Conservation (phyloP, 208 protist species). For the Trypanosoma melophagium region DNA sequence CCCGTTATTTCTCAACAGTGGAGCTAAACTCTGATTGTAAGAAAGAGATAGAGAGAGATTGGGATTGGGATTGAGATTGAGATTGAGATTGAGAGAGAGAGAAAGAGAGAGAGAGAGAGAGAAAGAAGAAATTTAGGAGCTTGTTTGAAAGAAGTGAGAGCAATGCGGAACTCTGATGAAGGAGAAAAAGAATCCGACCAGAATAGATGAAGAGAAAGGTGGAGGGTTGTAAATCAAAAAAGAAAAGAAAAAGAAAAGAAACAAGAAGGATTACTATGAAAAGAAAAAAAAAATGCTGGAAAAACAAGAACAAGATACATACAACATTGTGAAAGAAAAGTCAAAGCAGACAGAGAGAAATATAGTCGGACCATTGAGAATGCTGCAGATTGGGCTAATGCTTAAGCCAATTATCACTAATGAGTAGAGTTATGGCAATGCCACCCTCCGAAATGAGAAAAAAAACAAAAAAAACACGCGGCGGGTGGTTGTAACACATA, state of each 20-base stretch:
- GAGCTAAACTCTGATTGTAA: slow-evolving; percentile 21
- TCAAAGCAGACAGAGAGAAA: slow-evolving; percentile 2
- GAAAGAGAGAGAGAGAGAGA: background rate
- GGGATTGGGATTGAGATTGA: background rate
- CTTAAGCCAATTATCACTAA: too few relatives aligned
- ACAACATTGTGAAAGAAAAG: slow-evolving; percentile 10
- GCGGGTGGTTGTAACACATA: too few relatives aligned
- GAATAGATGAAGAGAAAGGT: background rate
- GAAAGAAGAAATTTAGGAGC: background rate
- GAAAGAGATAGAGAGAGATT: background rate
- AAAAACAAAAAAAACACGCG: too few relatives aligned
- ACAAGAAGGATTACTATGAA: slow-evolving; percentile 1
- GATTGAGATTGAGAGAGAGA: background rate
- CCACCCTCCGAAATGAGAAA: too few relatives aligned
- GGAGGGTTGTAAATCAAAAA: background rate
- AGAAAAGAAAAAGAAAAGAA: slow-evolving; percentile 15
- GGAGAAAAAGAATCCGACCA: slow-evolving; percentile 11
- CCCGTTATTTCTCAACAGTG: slow-evolving; percentile 43
- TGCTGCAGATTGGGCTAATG: too few relatives aligned
- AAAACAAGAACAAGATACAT: background rate
- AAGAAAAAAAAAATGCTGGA: slow-evolving; percentile 12
- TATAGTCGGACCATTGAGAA: background rate
- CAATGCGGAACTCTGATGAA: background rate
- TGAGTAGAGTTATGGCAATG: too few relatives aligned
- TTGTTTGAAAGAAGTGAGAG: too few relatives aligned